A percentile compares a stretch with the other conserved stretches of the same genome.
Conservation (phyloP, 192 early-diverging fungal genomes). For the Mortierella hygrophila region DNA sequence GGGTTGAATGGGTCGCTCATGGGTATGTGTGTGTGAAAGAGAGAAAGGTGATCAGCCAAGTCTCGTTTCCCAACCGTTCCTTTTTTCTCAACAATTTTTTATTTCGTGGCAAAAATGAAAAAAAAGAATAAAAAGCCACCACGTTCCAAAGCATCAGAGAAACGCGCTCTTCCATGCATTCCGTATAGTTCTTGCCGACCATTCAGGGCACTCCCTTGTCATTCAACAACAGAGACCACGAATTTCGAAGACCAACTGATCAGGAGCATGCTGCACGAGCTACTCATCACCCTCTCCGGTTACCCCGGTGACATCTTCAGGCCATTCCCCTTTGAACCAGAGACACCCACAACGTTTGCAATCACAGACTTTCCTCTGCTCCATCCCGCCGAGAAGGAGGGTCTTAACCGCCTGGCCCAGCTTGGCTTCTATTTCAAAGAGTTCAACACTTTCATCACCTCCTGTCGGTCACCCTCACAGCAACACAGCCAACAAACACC, state of each 20-base stretch:
- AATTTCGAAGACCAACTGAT: background rate
- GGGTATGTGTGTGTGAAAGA: background rate
- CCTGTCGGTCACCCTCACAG: conserved; percentile 13
- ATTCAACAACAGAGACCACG: background rate
- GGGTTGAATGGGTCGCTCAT: conserved; percentile 37
- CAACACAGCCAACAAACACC: background rate
- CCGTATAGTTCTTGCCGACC: background rate
- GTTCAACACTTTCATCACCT: conserved; percentile 58
- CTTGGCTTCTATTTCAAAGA: conserved; percentile 67
- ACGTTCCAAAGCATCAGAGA: background rate
- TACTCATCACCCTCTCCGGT: conserved; percentile 74
- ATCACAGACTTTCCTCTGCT: conserved; percentile 74
- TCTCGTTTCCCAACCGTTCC: background rate
- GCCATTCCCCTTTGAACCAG: conserved; percentile 59
- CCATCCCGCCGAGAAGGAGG: conserved; percentile 72
- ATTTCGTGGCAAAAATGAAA: background rate
- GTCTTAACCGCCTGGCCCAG: conserved; percentile 68
- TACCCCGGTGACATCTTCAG: conserved; percentile 78
- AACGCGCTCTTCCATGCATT: background rate
- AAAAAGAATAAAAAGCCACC: background rate
- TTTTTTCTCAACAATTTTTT: background rate
- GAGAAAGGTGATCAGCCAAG: background rate
- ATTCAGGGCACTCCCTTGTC: background rate
- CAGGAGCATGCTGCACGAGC: conserved; percentile 76
- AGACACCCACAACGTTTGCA: conserved; percentile 62